These are phyloP conservation scores for Millerozyma miso DNA, from an alignment of 805 yeast genomes.

Conservation along the genomic window DNA sequence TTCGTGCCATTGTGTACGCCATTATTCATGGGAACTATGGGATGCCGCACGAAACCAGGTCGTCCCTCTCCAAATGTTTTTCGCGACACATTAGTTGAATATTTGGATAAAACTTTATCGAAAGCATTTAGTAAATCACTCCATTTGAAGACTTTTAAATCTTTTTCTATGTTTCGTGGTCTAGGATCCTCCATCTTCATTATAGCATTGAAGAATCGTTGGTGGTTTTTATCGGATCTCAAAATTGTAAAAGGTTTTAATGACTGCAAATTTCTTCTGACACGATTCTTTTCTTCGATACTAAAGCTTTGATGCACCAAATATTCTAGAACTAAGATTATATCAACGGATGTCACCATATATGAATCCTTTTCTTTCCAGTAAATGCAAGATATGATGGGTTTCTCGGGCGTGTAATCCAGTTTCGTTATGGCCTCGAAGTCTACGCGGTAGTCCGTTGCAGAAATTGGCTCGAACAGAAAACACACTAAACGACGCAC, in stretches of 20 bases:
- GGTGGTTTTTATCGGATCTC: constrained; percentile 33
- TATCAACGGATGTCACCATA: constrained; percentile 63
- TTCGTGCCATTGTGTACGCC: not conserved
- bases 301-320: constrained; percentile 52
- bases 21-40: not conserved
- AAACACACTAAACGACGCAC: constrained; percentile 49
- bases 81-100: constrained; percentile 24
- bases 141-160: constrained; percentile 66
- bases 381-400: constrained; percentile 55
- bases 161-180: constrained; percentile 69
- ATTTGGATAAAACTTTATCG: constrained; percentile 55
- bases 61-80: not conserved
- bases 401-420: constrained; percentile 35
- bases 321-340: constrained; percentile 52
- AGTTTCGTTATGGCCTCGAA: constrained; percentile 33
- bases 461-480: constrained; percentile 31
- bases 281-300: constrained; percentile 67
- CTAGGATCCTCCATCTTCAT: constrained; percentile 62
- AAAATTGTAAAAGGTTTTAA: constrained; percentile 59
- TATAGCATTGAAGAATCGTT: constrained; percentile 35
- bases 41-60: not conserved
- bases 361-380: constrained; percentile 47
- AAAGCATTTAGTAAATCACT: constrained; percentile 48
- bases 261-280: constrained; percentile 62
- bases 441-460: constrained; percentile 27